phyloP scores from a whole-genome alignment of 768 basidiomycete species.

The Russula earlei region DNA sequence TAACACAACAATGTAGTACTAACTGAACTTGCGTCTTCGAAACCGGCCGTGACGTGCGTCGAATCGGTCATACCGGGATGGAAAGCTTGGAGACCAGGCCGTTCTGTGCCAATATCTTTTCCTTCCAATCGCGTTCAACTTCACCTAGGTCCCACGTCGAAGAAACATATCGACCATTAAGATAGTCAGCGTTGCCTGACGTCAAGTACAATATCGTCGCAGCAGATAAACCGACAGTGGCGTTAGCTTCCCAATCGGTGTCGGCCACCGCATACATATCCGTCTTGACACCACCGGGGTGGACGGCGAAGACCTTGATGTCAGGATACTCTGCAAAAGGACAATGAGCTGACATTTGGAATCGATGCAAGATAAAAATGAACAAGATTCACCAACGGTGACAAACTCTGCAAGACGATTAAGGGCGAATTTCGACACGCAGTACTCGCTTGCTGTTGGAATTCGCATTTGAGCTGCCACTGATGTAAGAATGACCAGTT shows the following conservation, averaged over 20 bases:
- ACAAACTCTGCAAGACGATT: not conserved
- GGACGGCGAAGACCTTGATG: not conserved
- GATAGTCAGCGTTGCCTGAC: not conserved
- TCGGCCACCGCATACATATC: not conserved
- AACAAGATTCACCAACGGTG: not conserved
- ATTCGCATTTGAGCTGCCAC: not conserved
- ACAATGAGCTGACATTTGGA: not conserved
- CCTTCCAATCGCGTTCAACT: constrained; percentile 9
- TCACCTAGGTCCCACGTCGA: constrained; percentile 13
- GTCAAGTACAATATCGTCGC: not conserved
- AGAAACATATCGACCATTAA: constrained; percentile 5
- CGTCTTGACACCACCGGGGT: not conserved
- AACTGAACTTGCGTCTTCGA: no score
- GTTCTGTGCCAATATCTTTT: not conserved
- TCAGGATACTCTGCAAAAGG: not conserved
- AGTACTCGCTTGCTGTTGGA: not conserved
- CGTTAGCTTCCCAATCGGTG: not conserved
- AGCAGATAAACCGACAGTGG: not conserved
- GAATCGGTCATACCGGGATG: not conserved
- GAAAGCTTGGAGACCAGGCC: constrained; percentile 3
- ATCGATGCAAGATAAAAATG: no score
- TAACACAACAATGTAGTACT: no score
- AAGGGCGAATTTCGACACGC: not conserved
- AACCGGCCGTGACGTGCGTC: no score
- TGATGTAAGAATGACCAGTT: not conserved